phyloP scores from a whole-genome alignment of 2,329 filamentous ascomycete genomes.

The Cordyceps cateniannulata region DNA sequence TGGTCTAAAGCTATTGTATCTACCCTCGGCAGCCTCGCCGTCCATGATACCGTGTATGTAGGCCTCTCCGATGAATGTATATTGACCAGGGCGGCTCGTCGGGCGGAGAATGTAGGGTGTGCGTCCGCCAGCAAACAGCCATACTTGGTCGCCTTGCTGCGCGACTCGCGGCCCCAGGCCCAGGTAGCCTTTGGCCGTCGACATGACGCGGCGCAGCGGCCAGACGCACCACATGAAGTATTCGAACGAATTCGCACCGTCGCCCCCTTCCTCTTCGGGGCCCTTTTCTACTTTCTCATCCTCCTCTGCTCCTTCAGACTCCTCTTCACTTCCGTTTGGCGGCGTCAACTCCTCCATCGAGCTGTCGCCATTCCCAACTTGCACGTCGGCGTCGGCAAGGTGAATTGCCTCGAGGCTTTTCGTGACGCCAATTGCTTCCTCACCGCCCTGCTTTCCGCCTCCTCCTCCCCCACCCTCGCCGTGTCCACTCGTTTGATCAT shows the following conservation, averaged over 20 bases:
- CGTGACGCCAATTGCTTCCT: background rate
- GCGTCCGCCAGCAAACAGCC: slow-evolving; percentile 9
- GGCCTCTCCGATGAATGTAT: slow-evolving; percentile 2
- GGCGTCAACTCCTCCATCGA: background rate
- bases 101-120: slow-evolving; percentile 7
- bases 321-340: background rate
- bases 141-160: slow-evolving; percentile 11
- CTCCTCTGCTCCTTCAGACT: background rate
- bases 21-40: slow-evolving; percentile 6
- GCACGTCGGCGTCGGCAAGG: background rate
- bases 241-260: slow-evolving; percentile 1
- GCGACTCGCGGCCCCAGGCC: slow-evolving; percentile 3
- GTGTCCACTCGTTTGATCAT: too few relatives aligned
- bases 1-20: background rate
- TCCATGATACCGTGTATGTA: slow-evolving; percentile 11
- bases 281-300: background rate
- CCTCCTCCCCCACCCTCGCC: background rate
- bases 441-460: too few relatives aligned
- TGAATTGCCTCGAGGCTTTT: background rate
- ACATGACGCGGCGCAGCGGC: slow-evolving; percentile 6
- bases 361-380: background rate
- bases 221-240: slow-evolving; percentile 11
- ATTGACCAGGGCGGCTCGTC: background rate
- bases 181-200: slow-evolving; percentile 10
- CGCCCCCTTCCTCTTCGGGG: background rate